phyloP scores from a whole-genome alignment of 306 rosid genomes.

The Mimosa pudica region DNA sequence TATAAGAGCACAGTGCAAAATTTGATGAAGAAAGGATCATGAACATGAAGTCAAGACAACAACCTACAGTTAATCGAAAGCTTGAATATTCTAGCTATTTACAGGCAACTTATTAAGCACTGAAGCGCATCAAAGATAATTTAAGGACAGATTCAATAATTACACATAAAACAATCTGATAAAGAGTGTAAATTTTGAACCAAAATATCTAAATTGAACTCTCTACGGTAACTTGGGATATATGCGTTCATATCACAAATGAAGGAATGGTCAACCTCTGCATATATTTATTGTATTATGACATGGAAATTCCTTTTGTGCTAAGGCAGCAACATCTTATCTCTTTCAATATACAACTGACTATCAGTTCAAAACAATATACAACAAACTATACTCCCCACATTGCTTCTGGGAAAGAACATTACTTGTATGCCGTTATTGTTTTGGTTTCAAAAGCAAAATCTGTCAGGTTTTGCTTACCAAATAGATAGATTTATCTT shows the following conservation, averaged over 20 bases:
- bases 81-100: background rate
- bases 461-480: slow-evolving; percentile 11
- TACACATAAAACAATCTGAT: background rate
- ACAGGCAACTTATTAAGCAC: background rate
- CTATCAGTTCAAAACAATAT: background rate
- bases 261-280: background rate
- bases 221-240: background rate
- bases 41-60: background rate
- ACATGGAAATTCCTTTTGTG: background rate
- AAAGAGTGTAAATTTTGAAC: background rate
- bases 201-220: background rate
- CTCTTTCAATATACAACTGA: background rate
- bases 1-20: background rate
- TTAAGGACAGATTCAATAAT: background rate
- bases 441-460: background rate
- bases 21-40: background rate
- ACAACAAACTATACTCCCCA: background rate
- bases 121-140: background rate
- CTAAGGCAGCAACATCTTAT: slow-evolving; percentile 3
- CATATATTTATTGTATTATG: background rate
- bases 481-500: background rate
- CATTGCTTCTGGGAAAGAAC: background rate
- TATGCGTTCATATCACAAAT: background rate
- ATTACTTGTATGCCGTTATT: background rate
- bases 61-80: background rate